phyloP scores from a whole-genome alignment of 1,284 basidiomycete genomes.

The Tremellales sp. region DNA sequence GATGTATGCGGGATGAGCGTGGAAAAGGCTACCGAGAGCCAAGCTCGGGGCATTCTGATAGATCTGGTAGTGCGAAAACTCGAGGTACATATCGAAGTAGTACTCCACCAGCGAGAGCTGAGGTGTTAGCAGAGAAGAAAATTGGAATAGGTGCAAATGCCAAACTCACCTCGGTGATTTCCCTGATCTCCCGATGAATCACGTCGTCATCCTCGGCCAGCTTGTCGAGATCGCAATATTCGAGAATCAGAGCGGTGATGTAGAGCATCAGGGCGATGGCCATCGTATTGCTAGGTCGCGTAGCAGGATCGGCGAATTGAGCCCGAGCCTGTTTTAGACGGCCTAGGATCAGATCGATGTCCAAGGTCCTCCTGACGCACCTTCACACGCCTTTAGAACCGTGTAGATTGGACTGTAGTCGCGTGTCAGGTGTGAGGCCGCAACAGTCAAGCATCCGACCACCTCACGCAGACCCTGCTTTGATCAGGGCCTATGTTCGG shows the following conservation, averaged over 20 bases:
- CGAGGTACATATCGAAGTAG: conserved; percentile 68
- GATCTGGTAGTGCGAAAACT: conserved; percentile 32
- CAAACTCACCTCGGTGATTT: conserved; percentile 59
- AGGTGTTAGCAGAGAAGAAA: not conserved
- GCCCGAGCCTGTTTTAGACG: not conserved
- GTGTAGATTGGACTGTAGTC: conserved; percentile 72
- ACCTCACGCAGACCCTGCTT: conserved; percentile 83
- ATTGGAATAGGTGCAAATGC: not conserved
- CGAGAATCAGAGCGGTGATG: conserved; percentile 77
- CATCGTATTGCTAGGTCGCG: not conserved
- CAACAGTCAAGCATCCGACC: conserved; percentile 83
- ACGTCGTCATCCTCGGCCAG: conserved; percentile 60
- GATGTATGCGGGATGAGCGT: conserved; percentile 86
- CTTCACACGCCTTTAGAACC: conserved; percentile 74
- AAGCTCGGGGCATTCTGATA: conserved; percentile 49
- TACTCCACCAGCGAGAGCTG: conserved; percentile 65
- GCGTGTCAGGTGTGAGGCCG: conserved; percentile 78
- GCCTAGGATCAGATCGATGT: not conserved
- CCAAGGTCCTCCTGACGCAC: conserved; percentile 49
- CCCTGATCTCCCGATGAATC: conserved; percentile 60
- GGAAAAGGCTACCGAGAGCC: conserved; percentile 88
- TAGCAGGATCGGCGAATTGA: not conserved
- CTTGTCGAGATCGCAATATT: conserved; percentile 81
- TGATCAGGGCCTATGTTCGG: conserved; percentile 2
- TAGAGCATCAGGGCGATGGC: conserved; percentile 60